Evolutionary conservation across 768 basidiomycete species (phyloP).

Genomic region (Baorangia bicolor): DNA sequence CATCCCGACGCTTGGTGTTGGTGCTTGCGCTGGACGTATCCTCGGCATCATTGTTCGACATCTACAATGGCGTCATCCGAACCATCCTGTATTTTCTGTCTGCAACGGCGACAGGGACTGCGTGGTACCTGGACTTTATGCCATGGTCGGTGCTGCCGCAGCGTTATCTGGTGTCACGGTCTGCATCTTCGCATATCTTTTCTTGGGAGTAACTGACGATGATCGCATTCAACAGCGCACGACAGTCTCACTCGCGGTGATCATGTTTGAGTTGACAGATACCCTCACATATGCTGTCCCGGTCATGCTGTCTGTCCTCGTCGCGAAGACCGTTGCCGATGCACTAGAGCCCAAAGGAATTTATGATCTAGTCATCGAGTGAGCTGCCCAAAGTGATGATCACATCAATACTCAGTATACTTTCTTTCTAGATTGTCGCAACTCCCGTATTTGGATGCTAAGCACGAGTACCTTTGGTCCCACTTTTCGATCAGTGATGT

Average conservation of each 20-base stretch:
- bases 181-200: conserved; percentile 4
- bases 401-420: background rate
- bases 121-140: conserved; percentile 87
- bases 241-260: conserved; percentile 92
- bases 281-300: conserved; percentile 91
- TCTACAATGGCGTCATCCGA: conserved; percentile 62
- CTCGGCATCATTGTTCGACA: conserved; percentile 81
- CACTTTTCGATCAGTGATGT: conserved; percentile 72
- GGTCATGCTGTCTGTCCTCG: conserved; percentile 83
- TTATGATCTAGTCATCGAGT: conserved; percentile 95
- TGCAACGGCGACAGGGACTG: conserved; percentile 71
- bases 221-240: conserved; percentile 52
- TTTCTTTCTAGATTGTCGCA: conserved; percentile 56
- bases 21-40: conserved; percentile 90
- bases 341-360: conserved; percentile 74
- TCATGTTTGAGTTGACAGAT: conserved; percentile 93
- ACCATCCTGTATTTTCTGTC: conserved; percentile 56
- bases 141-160: conserved; percentile 96
- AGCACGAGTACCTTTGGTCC: conserved; percentile 89
- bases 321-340: conserved; percentile 42
- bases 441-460: conserved; percentile 90
- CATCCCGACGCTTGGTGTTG: conserved; percentile 92
- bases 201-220: conserved; percentile 6
- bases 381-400: background rate
- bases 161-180: conserved; percentile 95